phyloP scores from a whole-genome alignment of 2,329 filamentous ascomycete species.

The Fusarium humuli region DNA sequence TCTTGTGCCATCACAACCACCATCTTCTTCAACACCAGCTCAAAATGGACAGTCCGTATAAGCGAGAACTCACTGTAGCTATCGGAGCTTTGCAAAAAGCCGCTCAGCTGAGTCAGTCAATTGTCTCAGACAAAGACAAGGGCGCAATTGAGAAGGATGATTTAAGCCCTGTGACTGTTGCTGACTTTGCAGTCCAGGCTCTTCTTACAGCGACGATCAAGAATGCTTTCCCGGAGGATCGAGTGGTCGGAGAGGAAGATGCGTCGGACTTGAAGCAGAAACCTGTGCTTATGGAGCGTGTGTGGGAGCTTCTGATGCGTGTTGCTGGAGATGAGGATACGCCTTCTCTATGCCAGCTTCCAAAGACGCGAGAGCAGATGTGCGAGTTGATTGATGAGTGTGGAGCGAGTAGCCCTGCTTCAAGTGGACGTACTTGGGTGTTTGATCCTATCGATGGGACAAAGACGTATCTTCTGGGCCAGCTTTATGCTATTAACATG shows the following conservation, averaged over 20 bases:
- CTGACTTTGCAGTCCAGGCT: conserved; percentile 70
- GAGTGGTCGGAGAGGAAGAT: conserved; percentile 68
- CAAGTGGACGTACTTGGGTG: conserved; percentile 62
- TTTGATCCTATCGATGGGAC: conserved; percentile 73
- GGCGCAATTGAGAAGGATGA: conserved; percentile 65
- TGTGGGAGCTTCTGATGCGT: conserved; percentile 59
- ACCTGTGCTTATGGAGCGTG: conserved; percentile 56
- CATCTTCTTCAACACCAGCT: conserved; percentile 11
- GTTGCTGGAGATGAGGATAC: conserved; percentile 45
- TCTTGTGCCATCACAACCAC: not conserved
- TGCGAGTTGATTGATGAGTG: conserved; percentile 67
- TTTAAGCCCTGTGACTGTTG: conserved; percentile 68
- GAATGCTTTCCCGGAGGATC: conserved; percentile 62
- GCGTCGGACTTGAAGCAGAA: conserved; percentile 60
- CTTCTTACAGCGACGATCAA: conserved; percentile 64
- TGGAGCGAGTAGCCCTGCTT: conserved; percentile 54
- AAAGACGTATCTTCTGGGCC: conserved; percentile 64
- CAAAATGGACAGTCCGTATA: conserved; percentile 58
- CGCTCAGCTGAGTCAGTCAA: conserved; percentile 61
- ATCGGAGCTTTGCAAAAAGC: conserved; percentile 59
- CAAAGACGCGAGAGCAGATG: conserved; percentile 57
- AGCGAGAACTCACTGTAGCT: conserved; percentile 57
- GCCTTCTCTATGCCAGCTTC: conserved; percentile 48
- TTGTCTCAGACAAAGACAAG: conserved; percentile 61
- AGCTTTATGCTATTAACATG: conserved; percentile 69